Evolutionary conservation across 306 rosid genomes (phyloP).

Genomic region (Cercis canadensis): DNA sequence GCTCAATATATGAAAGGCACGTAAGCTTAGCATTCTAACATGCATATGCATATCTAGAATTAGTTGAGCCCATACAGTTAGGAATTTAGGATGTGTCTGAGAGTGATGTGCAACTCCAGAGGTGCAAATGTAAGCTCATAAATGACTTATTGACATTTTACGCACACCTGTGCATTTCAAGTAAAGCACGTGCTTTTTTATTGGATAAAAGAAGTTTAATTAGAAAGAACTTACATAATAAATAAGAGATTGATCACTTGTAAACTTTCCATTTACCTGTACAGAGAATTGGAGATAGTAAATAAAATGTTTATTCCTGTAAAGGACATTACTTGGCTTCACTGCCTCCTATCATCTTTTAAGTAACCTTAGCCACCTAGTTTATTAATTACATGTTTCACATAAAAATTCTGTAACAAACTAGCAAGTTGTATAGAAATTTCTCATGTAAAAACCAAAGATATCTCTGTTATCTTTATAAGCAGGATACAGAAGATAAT

Average conservation of each 20-base stretch:
- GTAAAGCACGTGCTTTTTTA: background rate
- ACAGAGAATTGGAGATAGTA: conserved; percentile 32
- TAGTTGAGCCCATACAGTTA: too few relatives aligned
- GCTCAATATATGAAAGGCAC: conserved; percentile 26
- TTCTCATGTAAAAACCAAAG: background rate
- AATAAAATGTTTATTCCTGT: conserved; percentile 19
- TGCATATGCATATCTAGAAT: too few relatives aligned
- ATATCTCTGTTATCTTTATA: background rate
- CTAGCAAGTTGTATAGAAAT: background rate
- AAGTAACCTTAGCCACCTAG: background rate
- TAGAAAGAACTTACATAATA: conserved; percentile 64
- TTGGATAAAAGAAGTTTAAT: conserved; percentile 16
- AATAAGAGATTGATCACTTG: conserved; percentile 74
- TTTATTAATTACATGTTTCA: background rate
- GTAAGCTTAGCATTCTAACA: too few relatives aligned
- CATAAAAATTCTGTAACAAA: conserved; percentile 5
- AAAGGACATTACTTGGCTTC: background rate
- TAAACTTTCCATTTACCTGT: conserved; percentile 92
- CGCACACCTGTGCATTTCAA: conserved; percentile 8
- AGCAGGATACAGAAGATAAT: background rate
- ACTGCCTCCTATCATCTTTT: background rate
- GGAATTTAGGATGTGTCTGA: too few relatives aligned
- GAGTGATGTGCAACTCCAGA: too few relatives aligned
- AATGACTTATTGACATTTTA: background rate
- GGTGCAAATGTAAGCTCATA: background rate